Evolutionary conservation across 2,329 filamentous ascomycete genomes (phyloP).

Genomic region (Fusarium albosuccineum): DNA sequence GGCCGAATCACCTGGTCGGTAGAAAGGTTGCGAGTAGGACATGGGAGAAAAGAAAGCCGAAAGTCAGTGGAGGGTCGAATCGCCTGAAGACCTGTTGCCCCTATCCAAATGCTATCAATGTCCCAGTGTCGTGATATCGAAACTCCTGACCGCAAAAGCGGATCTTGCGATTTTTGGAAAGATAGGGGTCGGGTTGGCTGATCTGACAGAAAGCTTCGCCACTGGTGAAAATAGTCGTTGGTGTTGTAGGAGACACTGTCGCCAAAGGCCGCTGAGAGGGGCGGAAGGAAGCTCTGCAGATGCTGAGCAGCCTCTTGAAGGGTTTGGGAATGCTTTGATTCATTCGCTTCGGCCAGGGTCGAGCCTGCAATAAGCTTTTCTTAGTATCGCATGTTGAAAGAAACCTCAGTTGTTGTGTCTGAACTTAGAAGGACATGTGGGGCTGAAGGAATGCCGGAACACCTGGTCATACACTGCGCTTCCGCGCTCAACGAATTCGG

Average conservation of each 20-base stretch:
- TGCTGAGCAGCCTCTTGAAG: background rate
- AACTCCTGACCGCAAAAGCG: background rate
- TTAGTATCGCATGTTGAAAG: background rate
- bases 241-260: background rate
- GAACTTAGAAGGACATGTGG: slow-evolving; percentile 6
- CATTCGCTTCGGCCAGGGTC: background rate
- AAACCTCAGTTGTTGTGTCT: background rate
- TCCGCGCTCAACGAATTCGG: slow-evolving; percentile 1
- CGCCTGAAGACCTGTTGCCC: background rate
- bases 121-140: slow-evolving; percentile 14
- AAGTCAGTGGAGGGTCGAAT: background rate
- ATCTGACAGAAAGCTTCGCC: slow-evolving; percentile 11
- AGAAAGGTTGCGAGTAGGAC: no score
- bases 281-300: background rate
- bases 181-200: slow-evolving; percentile 12
- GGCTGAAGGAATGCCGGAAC: slow-evolving; percentile 4
- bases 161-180: slow-evolving; percentile 14
- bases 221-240: background rate
- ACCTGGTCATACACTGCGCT: slow-evolving; percentile 5
- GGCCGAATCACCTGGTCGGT: no score
- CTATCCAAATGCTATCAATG: background rate
- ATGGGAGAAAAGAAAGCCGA: no score
- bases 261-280: background rate
- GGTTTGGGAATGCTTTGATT: background rate
- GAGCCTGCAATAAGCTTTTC: background rate